Percentiles rank a stretch among this genome's conserved stretches.
phyloP scores from a whole-genome alignment of 2,329 filamentous ascomycete genomes.

The Phaeosphaeriaceae sp. region DNA sequence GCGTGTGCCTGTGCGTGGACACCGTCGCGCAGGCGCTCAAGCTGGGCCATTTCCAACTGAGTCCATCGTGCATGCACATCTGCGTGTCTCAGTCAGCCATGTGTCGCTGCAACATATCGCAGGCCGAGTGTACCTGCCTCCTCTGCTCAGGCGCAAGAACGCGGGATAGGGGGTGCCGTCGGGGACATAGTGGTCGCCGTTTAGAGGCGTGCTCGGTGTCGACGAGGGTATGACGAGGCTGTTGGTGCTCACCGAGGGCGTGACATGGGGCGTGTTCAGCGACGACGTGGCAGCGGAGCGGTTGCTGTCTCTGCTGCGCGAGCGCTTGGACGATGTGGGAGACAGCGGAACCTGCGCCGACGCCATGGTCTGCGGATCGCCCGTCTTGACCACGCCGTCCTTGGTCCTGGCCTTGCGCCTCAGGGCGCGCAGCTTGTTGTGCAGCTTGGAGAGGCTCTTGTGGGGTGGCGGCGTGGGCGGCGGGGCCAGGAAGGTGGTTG shows the following conservation, averaged over 20 bases:
- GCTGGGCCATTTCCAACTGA: slow-evolving; percentile 68
- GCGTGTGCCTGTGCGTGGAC: slow-evolving; percentile 24
- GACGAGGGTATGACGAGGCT: slow-evolving; percentile 40
- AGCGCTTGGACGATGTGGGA: slow-evolving; percentile 50
- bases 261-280: slow-evolving; percentile 33
- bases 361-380: slow-evolving; percentile 29
- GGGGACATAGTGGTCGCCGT: slow-evolving; percentile 16
- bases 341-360: slow-evolving; percentile 41
- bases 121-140: slow-evolving; percentile 56
- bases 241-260: slow-evolving; percentile 39
- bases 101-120: slow-evolving; percentile 3
- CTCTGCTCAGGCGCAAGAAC: slow-evolving; percentile 60
- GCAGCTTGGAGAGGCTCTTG: slow-evolving; percentile 41
- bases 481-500: slow-evolving; percentile 25
- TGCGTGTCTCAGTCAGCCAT: slow-evolving; percentile 38
- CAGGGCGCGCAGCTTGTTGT: slow-evolving; percentile 48
- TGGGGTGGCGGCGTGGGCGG: slow-evolving; percentile 14
- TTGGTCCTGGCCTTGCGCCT: slow-evolving; percentile 50
- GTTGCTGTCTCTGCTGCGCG: slow-evolving; percentile 48
- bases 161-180: slow-evolving; percentile 53
- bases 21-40: slow-evolving; percentile 60
- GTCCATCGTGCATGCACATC: slow-evolving; percentile 68
- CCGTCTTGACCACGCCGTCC: slow-evolving; percentile 33
- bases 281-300: slow-evolving; percentile 25
- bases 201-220: slow-evolving; percentile 16